Evolutionary conservation across 106 monocot species (phyloP), one percentile per base, ranked within the genome.

Genomic region (Dioscorea zingiberensis): DNA sequence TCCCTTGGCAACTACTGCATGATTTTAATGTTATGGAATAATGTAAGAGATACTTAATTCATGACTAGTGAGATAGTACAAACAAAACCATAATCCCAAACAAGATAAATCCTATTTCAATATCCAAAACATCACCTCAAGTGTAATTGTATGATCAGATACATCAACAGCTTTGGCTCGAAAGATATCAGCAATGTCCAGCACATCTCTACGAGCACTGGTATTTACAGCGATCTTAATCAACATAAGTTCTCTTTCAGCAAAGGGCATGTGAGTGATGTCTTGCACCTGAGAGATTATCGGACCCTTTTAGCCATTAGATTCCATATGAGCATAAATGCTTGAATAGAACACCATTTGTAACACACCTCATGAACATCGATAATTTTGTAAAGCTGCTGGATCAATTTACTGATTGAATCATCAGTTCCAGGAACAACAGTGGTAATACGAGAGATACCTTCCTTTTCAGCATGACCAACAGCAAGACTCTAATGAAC

Each of bases 121-220:
- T 13, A 18, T 15, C 51, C 51, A 51, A 51, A 51, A 51, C 30
- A 30, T 44, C 58, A 98, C 97, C 92, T 89, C 84, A 60, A 93
- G 86, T 3, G 97, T 98, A 46, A 98, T 76, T 48, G 97, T 98
- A 69, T 98, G 97, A 76, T 89, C 97, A 77, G 97, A 98, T 65
- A 98, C 97, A 84, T 98, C 97, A 44, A 98, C 85, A 60, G 93
- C 74, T 72, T 78, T 88, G 11, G 92, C 97, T 8, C 92, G 85
- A 51, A 98, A 98, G 64, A 98, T 89, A 55, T 76, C 80, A 48
- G 86, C 92, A 78, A 98, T 86, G 58, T 98, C 97, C 22, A 98
- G 76, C 17, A 98, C 82, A 62, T 93, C 92, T 56, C 97, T 89
- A 22, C 92, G 59, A 58, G 92, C 97, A 81, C 69, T 30, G 48